phyloP scores from a whole-genome alignment of 129 eudicot species.

The Escallonia herrerae region DNA sequence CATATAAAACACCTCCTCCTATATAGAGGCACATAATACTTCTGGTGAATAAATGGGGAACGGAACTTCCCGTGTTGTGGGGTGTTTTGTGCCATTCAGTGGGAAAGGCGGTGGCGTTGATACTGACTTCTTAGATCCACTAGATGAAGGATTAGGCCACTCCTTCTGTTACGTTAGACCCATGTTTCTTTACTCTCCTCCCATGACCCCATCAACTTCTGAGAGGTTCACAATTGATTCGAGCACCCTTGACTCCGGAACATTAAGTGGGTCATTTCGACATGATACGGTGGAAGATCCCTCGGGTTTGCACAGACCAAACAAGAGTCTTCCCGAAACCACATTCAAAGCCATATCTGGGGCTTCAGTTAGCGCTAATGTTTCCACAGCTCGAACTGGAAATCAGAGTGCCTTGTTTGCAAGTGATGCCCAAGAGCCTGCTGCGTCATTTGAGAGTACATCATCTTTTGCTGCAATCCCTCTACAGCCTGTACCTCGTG shows the following conservation, averaged over 20 bases:
- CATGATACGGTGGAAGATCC: conserved; percentile 6
- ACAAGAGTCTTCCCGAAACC: conserved; percentile 8
- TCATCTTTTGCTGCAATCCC: conserved; percentile 15
- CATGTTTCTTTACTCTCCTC: conserved; percentile 5
- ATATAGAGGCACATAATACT: neutral
- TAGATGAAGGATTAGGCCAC: conserved; percentile 17
- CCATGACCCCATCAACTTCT: conserved; percentile 8
- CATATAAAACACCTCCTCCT: too few species aligned
- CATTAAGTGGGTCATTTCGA: conserved; percentile 9
- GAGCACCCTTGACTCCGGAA: conserved; percentile 9
- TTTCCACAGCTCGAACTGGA: conserved; percentile 13
- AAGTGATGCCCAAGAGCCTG: conserved; percentile 4
- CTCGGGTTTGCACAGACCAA: conserved; percentile 2
- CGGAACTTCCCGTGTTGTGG: conserved; percentile 17
- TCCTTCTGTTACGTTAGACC: conserved; percentile 18
- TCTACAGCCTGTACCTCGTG: conserved; percentile 15
- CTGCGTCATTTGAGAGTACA: conserved; percentile 18
- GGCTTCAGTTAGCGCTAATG: conserved; percentile 18
- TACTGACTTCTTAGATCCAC: conserved; percentile 7
- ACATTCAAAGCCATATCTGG: conserved; percentile 15
- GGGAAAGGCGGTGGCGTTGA: conserved; percentile 13
- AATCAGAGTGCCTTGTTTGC: conserved; percentile 7
- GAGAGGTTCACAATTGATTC: conserved; percentile 17
- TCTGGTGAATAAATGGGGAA: conserved; percentile 11
- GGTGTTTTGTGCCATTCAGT: conserved; percentile 13